A percentile compares a stretch with the other conserved stretches of the same genome.
Conservation (phyloP, 2,329 filamentous ascomycete genomes). For the Pseudogymnoascus sp. region DNA sequence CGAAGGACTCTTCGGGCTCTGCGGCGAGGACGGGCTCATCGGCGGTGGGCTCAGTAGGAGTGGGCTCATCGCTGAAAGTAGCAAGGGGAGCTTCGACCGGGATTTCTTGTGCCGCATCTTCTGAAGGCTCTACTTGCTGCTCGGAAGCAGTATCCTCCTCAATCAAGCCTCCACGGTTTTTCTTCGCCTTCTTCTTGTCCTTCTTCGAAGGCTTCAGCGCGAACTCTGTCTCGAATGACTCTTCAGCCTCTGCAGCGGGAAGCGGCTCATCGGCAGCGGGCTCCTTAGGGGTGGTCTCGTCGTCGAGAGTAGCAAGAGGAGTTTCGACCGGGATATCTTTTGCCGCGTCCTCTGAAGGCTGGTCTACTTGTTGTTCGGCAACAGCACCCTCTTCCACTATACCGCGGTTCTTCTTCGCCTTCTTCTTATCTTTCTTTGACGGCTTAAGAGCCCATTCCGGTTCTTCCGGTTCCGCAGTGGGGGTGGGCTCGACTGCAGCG, state of each 20-base stretch:
- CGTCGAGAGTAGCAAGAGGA: background rate
- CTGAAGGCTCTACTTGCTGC: background rate
- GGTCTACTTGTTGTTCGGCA: background rate
- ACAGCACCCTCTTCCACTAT: background rate
- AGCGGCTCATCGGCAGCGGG: background rate
- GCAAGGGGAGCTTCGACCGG: background rate
- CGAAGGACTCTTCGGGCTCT: conserved; percentile 21
- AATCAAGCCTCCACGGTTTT: background rate
- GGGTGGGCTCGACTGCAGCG: background rate
- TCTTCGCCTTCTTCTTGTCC: conserved; percentile 10
- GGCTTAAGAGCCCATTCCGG: background rate
- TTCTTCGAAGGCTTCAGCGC: conserved; percentile 6
- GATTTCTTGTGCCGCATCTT: background rate
- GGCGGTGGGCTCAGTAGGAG: background rate
- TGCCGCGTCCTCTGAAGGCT: background rate
- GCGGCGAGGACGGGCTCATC: conserved; percentile 13
- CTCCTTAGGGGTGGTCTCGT: background rate
- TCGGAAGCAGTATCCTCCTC: background rate
- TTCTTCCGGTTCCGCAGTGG: conserved; percentile 3
- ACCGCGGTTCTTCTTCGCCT: background rate
- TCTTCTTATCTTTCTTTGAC: conserved; percentile 11
- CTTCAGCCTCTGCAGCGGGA: conserved; percentile 20
- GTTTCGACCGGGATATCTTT: background rate
- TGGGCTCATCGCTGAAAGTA: background rate
- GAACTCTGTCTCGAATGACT: background rate